Percentiles rank a stretch among this genome's conserved stretches.
phyloP scores from a whole-genome alignment of 495 filamentous ascomycete genomes.

The Aspergillus bertholletiae region DNA sequence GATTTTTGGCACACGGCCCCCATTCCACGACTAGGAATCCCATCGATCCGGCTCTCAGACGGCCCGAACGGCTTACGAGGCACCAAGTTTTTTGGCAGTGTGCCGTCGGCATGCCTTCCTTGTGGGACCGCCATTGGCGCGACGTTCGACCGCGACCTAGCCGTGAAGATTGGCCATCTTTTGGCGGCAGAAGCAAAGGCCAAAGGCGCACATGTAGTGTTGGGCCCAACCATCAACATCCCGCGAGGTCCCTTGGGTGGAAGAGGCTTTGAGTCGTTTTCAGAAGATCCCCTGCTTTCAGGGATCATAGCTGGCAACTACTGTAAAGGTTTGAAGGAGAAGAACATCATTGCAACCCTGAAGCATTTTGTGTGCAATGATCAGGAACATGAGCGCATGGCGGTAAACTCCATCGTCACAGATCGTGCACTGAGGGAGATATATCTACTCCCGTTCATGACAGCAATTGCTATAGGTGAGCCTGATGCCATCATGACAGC shows the following conservation, averaged over 20 bases:
- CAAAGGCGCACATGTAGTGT: constrained; percentile 60
- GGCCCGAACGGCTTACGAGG: constrained; percentile 68
- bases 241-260: constrained; percentile 67
- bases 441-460: constrained; percentile 68
- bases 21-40: constrained; percentile 60
- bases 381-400: constrained; percentile 60
- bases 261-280: constrained; percentile 68
- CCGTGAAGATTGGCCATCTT: constrained; percentile 48
- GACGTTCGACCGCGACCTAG: constrained; percentile 58
- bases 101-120: constrained; percentile 57
- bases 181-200: constrained; percentile 59
- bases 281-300: constrained; percentile 68
- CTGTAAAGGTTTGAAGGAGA: constrained; percentile 61
- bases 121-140: constrained; percentile 61
- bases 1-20: constrained; percentile 71
- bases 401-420: constrained; percentile 55
- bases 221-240: constrained; percentile 75
- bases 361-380: constrained; percentile 77
- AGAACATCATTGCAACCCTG: constrained; percentile 58
- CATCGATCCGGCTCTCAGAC: constrained; percentile 61
- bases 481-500: constrained; percentile 68
- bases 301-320: constrained; percentile 58
- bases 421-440: constrained; percentile 67
- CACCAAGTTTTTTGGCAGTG: constrained; percentile 60
- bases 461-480: constrained; percentile 54